Conservation (phyloP, 23 red algal species). For the Agarophyton chilense region DNA sequence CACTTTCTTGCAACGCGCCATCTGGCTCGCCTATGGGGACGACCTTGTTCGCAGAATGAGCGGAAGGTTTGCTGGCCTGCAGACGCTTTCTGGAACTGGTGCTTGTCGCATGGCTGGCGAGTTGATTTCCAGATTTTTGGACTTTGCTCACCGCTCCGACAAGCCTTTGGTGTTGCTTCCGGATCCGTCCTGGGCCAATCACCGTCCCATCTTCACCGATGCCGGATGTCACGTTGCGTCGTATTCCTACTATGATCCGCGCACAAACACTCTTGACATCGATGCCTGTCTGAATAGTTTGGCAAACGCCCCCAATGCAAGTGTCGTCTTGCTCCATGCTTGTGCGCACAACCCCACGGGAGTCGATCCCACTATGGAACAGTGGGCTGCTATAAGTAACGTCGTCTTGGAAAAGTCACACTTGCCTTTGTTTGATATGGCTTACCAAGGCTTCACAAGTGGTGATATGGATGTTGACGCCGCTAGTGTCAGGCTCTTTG, state of each 20-base stretch:
- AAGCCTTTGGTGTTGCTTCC: slow-evolving; percentile 78
- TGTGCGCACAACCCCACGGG: slow-evolving; percentile 95
- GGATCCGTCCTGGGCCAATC: slow-evolving; percentile 83
- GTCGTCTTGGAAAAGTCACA: slow-evolving; percentile 65
- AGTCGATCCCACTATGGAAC: slow-evolving; percentile 62
- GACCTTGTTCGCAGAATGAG: not conserved
- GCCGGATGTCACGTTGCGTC: slow-evolving; percentile 52
- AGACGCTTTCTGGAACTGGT: slow-evolving; percentile 88
- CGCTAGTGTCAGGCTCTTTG: slow-evolving; percentile 64
- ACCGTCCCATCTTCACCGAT: slow-evolving; percentile 69
- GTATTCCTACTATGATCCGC: slow-evolving; percentile 80
- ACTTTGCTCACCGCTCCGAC: slow-evolving; percentile 12
- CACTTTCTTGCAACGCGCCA: slow-evolving; percentile 61
- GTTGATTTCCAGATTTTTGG: slow-evolving; percentile 63
- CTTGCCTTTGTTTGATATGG: slow-evolving; percentile 85
- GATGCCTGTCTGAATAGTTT: slow-evolving; percentile 69
- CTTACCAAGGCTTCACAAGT: slow-evolving; percentile 92
- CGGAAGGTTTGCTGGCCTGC: slow-evolving; percentile 56
- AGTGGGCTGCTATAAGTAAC: slow-evolving; percentile 71
- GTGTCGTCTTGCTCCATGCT: slow-evolving; percentile 86
- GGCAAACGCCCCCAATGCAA: slow-evolving; percentile 51
- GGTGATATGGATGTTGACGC: slow-evolving; percentile 89
- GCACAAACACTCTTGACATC: slow-evolving; percentile 68
- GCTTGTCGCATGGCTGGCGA: slow-evolving; percentile 80
- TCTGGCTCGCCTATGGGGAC: slow-evolving; percentile 76